These are phyloP conservation scores for Apiospora kogelbergensis DNA, from an alignment of 2,329 filamentous ascomycete genomes.

Conservation along the genomic window DNA sequence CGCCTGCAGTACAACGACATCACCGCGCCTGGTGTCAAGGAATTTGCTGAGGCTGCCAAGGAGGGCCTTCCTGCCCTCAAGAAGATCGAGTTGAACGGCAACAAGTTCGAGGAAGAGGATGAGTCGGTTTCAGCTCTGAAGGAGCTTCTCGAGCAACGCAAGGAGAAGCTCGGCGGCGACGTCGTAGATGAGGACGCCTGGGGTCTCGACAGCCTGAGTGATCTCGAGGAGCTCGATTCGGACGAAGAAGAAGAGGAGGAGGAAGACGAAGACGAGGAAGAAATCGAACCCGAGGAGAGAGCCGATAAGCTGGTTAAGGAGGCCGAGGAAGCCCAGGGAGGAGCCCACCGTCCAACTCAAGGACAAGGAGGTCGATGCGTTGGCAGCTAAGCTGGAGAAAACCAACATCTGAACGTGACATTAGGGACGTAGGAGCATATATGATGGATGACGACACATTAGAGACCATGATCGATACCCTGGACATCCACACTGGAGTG, in stretches of 20 bases:
- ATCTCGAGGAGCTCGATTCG: constrained; percentile 74
- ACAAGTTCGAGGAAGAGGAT: constrained; percentile 90
- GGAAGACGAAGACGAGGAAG: constrained; percentile 68
- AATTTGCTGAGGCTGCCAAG: constrained; percentile 67
- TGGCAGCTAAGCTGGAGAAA: constrained; percentile 76
- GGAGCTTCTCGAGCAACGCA: constrained; percentile 72
- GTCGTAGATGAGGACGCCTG: constrained; percentile 74
- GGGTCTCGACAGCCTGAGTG: constrained; percentile 83
- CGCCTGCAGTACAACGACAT: constrained; percentile 95
- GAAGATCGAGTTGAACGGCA: constrained; percentile 92
- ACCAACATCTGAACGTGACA: constrained; percentile 48
- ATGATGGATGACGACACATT: constrained; percentile 7
- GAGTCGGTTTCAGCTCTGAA: constrained; percentile 66
- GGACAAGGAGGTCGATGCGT: constrained; percentile 76
- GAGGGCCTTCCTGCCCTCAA: constrained; percentile 71
- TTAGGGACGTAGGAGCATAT: background rate
- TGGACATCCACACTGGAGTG: constrained; percentile 6
- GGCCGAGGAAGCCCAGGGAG: constrained; percentile 69
- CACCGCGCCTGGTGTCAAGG: constrained; percentile 70
- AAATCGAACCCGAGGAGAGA: constrained; percentile 59
- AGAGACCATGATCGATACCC: constrained; percentile 11
- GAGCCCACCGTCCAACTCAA: constrained; percentile 70
- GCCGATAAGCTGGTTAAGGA: constrained; percentile 70
- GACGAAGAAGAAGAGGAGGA: constrained; percentile 69
- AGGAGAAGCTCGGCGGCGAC: constrained; percentile 69